These are phyloP conservation scores for Vanderwaltozyma yarrowii DNA, from an alignment of 805 yeast species.

Conservation along the genomic window DNA sequence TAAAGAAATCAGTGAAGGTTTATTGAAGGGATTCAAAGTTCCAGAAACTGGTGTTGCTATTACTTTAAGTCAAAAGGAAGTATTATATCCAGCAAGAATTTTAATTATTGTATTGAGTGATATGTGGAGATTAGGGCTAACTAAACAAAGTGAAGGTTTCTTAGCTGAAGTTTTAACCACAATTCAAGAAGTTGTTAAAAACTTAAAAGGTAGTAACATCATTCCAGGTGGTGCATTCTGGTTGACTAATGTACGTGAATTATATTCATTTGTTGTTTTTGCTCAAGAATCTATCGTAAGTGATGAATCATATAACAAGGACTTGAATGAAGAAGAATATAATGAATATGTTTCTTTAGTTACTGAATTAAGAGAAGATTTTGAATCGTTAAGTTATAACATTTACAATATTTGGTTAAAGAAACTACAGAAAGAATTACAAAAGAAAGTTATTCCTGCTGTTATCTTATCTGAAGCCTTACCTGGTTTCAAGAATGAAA, in stretches of 20 bases:
- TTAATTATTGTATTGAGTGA: conserved; percentile 86
- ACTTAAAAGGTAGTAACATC: conserved; percentile 76
- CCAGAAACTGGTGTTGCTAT: conserved; percentile 83
- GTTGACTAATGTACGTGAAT: conserved; percentile 93
- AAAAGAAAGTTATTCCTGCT: conserved; percentile 89
- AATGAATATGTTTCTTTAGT: conserved; percentile 82
- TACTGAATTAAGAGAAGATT: conserved; percentile 86
- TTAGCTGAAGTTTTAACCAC: conserved; percentile 81
- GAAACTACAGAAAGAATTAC: conserved; percentile 82
- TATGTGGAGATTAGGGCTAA: conserved; percentile 96
- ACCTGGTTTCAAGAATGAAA: conserved; percentile 89
- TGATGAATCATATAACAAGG: conserved; percentile 67
- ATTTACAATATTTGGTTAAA: conserved; percentile 96
- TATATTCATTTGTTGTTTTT: conserved; percentile 86
- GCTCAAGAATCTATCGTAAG: conserved; percentile 89
- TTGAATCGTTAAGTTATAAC: conserved; percentile 85
- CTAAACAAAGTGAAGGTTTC: conserved; percentile 83
- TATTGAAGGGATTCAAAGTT: conserved; percentile 72
- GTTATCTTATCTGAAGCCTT: conserved; percentile 88
- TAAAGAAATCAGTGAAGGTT: conserved; percentile 76
- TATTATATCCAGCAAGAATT: conserved; percentile 91
- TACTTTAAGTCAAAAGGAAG: conserved; percentile 77
- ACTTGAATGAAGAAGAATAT: conserved; percentile 84
- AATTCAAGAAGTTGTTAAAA: conserved; percentile 73
- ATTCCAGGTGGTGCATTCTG: conserved; percentile 93